Conservation (phyloP, 192 early-diverging fungal genomes). For the Dissophora ornata region DNA sequence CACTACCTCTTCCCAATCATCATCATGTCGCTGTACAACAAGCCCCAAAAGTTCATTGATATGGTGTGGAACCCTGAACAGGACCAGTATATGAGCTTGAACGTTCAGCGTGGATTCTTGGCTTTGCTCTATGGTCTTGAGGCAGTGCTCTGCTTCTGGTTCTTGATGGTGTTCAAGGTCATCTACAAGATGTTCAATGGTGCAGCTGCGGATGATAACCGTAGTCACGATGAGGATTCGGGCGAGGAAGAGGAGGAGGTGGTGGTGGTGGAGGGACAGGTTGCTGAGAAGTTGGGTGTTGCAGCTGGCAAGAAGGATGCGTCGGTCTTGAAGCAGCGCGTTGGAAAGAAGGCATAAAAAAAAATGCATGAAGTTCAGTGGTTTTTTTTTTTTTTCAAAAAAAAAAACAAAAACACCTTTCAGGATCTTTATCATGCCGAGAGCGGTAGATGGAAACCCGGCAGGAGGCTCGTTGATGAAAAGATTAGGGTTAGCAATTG, state of each 20-base stretch:
- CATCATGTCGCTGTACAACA: conserved; percentile 69
- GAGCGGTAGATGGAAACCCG: not conserved
- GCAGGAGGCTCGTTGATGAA: too few relatives aligned
- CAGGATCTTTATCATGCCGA: too few relatives aligned
- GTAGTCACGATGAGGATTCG: conserved; percentile 66
- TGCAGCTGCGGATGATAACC: conserved; percentile 75
- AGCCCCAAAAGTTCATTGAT: conserved; percentile 61
- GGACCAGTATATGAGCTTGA: conserved; percentile 62
- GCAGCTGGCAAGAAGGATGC: conserved; percentile 7
- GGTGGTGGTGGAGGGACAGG: conserved; percentile 1
- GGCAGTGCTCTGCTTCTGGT: conserved; percentile 82
- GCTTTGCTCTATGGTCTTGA: conserved; percentile 72
- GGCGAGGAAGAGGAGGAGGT: conserved; percentile 36
- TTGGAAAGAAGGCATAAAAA: conserved; percentile 21
- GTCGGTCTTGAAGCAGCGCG: not conserved
- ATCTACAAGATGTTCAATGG: conserved; percentile 70
- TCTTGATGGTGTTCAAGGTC: conserved; percentile 73
- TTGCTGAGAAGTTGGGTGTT: conserved; percentile 18
- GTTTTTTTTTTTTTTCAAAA: conserved; percentile 2
- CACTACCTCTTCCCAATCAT: conserved; percentile 78
- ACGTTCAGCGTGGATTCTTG: conserved; percentile 65
- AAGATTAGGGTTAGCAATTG: too few relatives aligned
- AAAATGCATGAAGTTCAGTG: not conserved
- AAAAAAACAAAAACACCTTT: too few relatives aligned
- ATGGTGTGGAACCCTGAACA: conserved; percentile 68